Percentiles rank a stretch among this genome's conserved stretches.
These are phyloP conservation scores for Fallopia convolvulus DNA, from an alignment of 148 eudicot species.

Conservation along the genomic window DNA sequence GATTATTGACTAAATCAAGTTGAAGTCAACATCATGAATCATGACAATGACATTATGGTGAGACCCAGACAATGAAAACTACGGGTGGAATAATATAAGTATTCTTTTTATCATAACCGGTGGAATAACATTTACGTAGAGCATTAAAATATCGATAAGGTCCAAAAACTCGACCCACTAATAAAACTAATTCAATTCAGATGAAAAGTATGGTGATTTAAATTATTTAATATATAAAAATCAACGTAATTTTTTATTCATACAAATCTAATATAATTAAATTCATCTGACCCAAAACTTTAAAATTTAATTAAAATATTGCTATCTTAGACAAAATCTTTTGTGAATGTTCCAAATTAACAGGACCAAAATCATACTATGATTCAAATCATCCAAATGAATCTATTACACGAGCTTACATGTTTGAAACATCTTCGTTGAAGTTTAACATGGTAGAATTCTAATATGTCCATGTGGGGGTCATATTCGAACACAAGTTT, in stretches of 20 bases:
- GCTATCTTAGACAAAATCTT: background rate
- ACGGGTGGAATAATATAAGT: background rate
- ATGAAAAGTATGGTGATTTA: background rate
- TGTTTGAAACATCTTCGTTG: no score
- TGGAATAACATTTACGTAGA: background rate
- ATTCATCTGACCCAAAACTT: background rate
- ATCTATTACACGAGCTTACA: background rate
- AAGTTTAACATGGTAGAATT: no score
- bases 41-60: conserved; percentile 4
- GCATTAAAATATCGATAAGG: background rate
- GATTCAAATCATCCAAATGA: no score
- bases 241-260: background rate
- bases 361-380: no score
- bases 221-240: background rate
- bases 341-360: no score
- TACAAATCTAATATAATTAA: background rate
- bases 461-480: no score
- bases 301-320: background rate
- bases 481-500: no score
- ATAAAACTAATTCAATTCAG: background rate
- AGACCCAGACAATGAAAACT: conserved; percentile 9
- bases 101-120: conserved; percentile 2
- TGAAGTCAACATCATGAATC: conserved; percentile 3
- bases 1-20: conserved; percentile 6
- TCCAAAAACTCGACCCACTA: background rate